Evolutionary conservation across 2,329 filamentous ascomycete genomes (phyloP).

Genomic region (Simplicillium aogashimaense): DNA sequence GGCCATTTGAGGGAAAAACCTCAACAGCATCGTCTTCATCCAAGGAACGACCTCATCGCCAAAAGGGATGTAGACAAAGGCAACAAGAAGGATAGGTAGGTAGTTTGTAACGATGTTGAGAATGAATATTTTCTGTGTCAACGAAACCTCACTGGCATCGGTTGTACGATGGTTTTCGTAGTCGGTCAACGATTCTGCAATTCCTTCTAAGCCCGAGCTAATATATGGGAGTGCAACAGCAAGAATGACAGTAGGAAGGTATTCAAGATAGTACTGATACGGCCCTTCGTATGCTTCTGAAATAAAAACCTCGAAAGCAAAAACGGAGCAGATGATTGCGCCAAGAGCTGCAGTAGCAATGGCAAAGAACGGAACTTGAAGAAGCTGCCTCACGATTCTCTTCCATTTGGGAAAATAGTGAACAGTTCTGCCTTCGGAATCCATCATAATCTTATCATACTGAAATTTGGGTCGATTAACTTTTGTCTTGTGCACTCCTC

Average conservation of each 20-base stretch:
- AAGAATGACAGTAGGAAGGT: slow-evolving; percentile 61
- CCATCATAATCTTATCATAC: slow-evolving; percentile 50
- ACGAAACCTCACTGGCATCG: slow-evolving; percentile 56
- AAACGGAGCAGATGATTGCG: slow-evolving; percentile 57
- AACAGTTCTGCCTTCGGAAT: slow-evolving; percentile 52
- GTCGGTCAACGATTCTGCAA: slow-evolving; percentile 54
- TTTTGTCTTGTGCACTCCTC: slow-evolving; percentile 57
- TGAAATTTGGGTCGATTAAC: slow-evolving; percentile 54
- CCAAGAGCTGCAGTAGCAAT: slow-evolving; percentile 50
- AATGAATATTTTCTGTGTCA: slow-evolving; percentile 66
- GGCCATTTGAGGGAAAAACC: slow-evolving; percentile 32
- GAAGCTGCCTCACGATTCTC: slow-evolving; percentile 52
- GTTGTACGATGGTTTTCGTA: slow-evolving; percentile 70
- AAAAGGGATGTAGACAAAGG: slow-evolving; percentile 72
- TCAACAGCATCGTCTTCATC: slow-evolving; percentile 49
- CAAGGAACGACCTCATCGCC: slow-evolving; percentile 57
- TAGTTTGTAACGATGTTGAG: slow-evolving; percentile 77
- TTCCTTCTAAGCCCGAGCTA: slow-evolving; percentile 48
- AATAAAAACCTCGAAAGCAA: slow-evolving; percentile 66
- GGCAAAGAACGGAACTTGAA: slow-evolving; percentile 60
- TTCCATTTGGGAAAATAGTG: slow-evolving; percentile 56
- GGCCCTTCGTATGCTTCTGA: slow-evolving; percentile 65
- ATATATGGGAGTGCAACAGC: slow-evolving; percentile 59
- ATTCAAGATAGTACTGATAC: slow-evolving; percentile 56
- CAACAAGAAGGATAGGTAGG: slow-evolving; percentile 64